These are phyloP conservation scores for Ophiostoma himal-ulmi DNA, from an alignment of 2,329 filamentous ascomycete genomes.

Conservation along the genomic window DNA sequence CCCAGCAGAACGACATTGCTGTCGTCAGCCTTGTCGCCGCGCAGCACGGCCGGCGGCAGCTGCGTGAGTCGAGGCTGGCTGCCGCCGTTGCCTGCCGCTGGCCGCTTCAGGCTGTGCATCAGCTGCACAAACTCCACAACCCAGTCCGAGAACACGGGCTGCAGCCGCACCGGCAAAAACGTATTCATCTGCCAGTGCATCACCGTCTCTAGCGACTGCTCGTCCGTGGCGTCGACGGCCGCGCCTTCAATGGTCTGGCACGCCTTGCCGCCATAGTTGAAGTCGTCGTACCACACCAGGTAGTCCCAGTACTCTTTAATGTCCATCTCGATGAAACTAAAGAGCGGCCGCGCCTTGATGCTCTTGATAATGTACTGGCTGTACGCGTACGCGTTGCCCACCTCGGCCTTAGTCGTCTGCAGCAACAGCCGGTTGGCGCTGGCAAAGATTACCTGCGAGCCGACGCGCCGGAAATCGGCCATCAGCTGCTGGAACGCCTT, in stretches of 20 bases:
- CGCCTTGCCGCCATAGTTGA: conserved; percentile 95
- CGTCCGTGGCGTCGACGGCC: conserved; percentile 4
- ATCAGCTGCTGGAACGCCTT: conserved; percentile 97
- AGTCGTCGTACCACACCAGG: conserved; percentile 97
- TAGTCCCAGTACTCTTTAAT: conserved; percentile 99
- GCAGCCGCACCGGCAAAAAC: conserved; percentile 74
- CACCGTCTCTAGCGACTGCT: conserved; percentile 56
- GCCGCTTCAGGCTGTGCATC: conserved; percentile 82
- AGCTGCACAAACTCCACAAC: conserved; percentile 90
- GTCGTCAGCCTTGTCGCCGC: conserved; percentile 46
- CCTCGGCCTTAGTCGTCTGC: conserved; percentile 93
- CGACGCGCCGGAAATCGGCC: conserved; percentile 91
- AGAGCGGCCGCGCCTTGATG: conserved; percentile 89
- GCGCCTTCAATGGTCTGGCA: conserved; percentile 69
- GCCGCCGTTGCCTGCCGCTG: conserved; percentile 47
- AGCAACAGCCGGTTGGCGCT: conserved; percentile 82
- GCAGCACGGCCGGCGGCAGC: conserved; percentile 42
- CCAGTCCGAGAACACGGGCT: conserved; percentile 85
- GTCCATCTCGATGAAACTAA: conserved; percentile 94
- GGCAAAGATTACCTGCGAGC: conserved; percentile 93
- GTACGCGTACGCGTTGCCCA: conserved; percentile 94
- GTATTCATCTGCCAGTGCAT: conserved; percentile 98
- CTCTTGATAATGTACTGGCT: conserved; percentile 97
- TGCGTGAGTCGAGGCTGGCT: conserved; percentile 50
- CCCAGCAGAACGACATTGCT: conserved; percentile 59